Evolutionary conservation across 495 filamentous ascomycete species (phyloP).

Genomic region (Lophium mytilinum): DNA sequence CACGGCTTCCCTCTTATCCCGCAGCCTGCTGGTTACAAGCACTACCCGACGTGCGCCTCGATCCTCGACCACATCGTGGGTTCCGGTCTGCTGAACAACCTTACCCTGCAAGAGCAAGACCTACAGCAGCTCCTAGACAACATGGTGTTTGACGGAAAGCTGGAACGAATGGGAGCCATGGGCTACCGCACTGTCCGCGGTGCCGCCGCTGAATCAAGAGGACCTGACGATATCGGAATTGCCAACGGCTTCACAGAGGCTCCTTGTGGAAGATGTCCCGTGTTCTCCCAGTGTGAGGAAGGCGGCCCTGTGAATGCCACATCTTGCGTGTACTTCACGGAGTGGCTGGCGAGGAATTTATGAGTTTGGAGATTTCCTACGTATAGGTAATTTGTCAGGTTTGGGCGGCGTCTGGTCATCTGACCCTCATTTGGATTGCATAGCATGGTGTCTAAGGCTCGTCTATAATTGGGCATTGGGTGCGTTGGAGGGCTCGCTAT

Average conservation of each 20-base stretch:
- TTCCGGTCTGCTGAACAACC: slow-evolving; percentile 49
- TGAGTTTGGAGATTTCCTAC: not conserved
- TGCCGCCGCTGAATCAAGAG: not conserved
- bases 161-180: slow-evolving; percentile 41
- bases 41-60: slow-evolving; percentile 66
- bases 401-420: too few relatives aligned
- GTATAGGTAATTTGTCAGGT: too few relatives aligned
- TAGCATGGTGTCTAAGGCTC: too few relatives aligned
- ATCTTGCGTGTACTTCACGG: slow-evolving; percentile 82
- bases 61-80: slow-evolving; percentile 65
- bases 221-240: slow-evolving; percentile 17
- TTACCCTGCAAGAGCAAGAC: slow-evolving; percentile 56
- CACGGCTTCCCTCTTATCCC: slow-evolving; percentile 40
- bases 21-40: slow-evolving; percentile 57
- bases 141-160: slow-evolving; percentile 72
- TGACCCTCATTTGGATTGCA: too few relatives aligned
- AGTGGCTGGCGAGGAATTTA: slow-evolving; percentile 51
- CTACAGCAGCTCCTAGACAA: slow-evolving; percentile 76
- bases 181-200: slow-evolving; percentile 9
- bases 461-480: too few relatives aligned
- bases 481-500: too few relatives aligned
- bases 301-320: slow-evolving; percentile 81
- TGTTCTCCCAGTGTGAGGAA: slow-evolving; percentile 85
- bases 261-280: slow-evolving; percentile 86
- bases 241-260: slow-evolving; percentile 71